Percentiles rank a stretch among this genome's conserved stretches.
phyloP scores from a whole-genome alignment of 2,329 filamentous ascomycete genomes.

The Pseudocercospora cruenta region DNA sequence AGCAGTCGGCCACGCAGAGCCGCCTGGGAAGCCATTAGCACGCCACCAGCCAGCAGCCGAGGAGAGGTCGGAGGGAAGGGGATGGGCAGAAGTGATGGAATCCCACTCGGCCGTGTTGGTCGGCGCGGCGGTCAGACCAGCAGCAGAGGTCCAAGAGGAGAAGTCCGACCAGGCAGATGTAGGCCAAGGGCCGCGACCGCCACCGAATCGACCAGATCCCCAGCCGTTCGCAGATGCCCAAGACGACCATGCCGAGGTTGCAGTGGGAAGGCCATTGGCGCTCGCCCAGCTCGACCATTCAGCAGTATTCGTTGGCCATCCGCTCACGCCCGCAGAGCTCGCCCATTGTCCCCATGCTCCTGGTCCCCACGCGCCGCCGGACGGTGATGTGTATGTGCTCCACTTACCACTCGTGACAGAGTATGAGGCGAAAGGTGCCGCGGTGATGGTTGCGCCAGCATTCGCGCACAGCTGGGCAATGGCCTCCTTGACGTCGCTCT shows the following conservation, averaged over 20 bases:
- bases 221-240: conserved; percentile 34
- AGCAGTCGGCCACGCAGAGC: conserved; percentile 25
- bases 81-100: conserved; percentile 37
- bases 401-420: conserved; percentile 33
- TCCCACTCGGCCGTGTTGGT: conserved; percentile 35
- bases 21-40: conserved; percentile 25
- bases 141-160: conserved; percentile 31
- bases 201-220: conserved; percentile 15
- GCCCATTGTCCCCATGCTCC: conserved; percentile 24
- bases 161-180: conserved; percentile 24
- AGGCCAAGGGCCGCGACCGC: conserved; percentile 19
- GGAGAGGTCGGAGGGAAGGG: conserved; percentile 30
- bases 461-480: conserved; percentile 37
- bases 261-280: conserved; percentile 31
- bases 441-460: conserved; percentile 31
- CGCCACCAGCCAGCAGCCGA: conserved; percentile 24
- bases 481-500: conserved; percentile 31
- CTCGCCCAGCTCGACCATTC: conserved; percentile 30
- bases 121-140: conserved; percentile 32
- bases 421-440: conserved; percentile 30
- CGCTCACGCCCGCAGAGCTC: conserved; percentile 22
- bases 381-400: conserved; percentile 9
- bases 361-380: conserved; percentile 4
- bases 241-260: conserved; percentile 33
- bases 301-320: conserved; percentile 27